Percentiles rank a stretch among this genome's conserved stretches.
Evolutionary conservation across 768 basidiomycete species (phyloP).

Genomic region (Coprinopsis marcescibilis): DNA sequence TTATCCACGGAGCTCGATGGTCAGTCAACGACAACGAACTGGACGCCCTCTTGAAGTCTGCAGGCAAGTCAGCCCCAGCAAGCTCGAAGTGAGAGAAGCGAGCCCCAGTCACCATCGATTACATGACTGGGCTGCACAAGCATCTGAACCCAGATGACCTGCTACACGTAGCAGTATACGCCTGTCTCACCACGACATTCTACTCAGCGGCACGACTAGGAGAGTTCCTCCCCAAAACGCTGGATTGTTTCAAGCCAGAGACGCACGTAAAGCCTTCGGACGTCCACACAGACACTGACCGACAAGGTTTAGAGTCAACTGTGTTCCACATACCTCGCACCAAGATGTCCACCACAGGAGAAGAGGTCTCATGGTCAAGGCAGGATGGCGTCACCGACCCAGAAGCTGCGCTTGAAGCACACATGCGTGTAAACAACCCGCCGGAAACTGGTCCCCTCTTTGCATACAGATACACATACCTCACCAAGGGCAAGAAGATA

Average conservation of each 20-base stretch:
- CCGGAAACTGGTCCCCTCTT: slow-evolving; percentile 12
- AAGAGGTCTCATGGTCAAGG: slow-evolving; percentile 9
- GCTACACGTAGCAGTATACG: slow-evolving; percentile 28
- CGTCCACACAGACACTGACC: slow-evolving; percentile 16
- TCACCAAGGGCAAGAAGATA: background rate
- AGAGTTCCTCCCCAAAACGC: slow-evolving; percentile 31
- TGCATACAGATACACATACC: slow-evolving; percentile 5
- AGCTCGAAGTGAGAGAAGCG: slow-evolving; percentile 24
- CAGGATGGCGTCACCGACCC: slow-evolving; percentile 20
- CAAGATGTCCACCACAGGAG: slow-evolving; percentile 14
- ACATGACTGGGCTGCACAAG: slow-evolving; percentile 15
- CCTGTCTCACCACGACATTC: slow-evolving; percentile 35
- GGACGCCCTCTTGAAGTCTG: slow-evolving; percentile 24
- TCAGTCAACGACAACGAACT: slow-evolving; percentile 19
- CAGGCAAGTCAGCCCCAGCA: slow-evolving; percentile 23
- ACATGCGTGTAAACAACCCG: slow-evolving; percentile 21
- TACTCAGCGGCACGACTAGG: slow-evolving; percentile 27
- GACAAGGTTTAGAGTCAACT: slow-evolving; percentile 19
- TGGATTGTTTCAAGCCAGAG: slow-evolving; percentile 23
- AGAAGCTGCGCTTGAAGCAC: slow-evolving; percentile 14
- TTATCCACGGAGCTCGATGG: slow-evolving; percentile 33
- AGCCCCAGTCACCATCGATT: slow-evolving; percentile 22
- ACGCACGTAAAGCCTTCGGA: slow-evolving; percentile 23
- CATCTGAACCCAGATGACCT: slow-evolving; percentile 22
- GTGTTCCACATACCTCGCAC: slow-evolving; percentile 24